Evolutionary conservation across 768 basidiomycete genomes (phyloP).

Genomic region (Lentinula guzmanii): DNA sequence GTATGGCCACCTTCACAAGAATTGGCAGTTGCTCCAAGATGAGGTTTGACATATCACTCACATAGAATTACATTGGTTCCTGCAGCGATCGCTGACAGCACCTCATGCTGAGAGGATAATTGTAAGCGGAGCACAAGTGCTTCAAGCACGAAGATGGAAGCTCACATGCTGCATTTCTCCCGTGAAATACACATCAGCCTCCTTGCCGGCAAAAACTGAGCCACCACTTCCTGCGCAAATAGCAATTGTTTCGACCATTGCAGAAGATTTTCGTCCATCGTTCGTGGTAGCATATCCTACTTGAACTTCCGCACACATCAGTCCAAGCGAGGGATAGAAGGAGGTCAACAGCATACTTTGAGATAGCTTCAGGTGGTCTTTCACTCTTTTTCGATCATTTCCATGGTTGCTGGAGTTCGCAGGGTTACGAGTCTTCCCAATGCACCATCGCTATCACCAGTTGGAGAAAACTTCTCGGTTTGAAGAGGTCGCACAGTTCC

Average conservation of each 20-base stretch:
- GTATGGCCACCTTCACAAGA: slow-evolving; percentile 73
- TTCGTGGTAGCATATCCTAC: slow-evolving; percentile 45
- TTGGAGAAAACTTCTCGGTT: slow-evolving; percentile 32
- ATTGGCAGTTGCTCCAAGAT: not conserved
- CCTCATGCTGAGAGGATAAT: slow-evolving; percentile 60
- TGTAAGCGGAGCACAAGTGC: not conserved
- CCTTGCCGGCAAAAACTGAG: slow-evolving; percentile 61
- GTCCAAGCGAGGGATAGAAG: slow-evolving; percentile 8
- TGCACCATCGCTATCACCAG: slow-evolving; percentile 42
- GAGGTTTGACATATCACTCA: slow-evolving; percentile 28
- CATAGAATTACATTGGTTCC: slow-evolving; percentile 83
- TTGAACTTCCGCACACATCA: slow-evolving; percentile 44
- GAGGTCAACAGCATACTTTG: slow-evolving; percentile 40
- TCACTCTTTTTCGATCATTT: slow-evolving; percentile 64
- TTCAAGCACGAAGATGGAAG: slow-evolving; percentile 3
- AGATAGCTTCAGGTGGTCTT: slow-evolving; percentile 53
- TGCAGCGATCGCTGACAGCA: slow-evolving; percentile 71
- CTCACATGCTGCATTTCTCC: slow-evolving; percentile 90
- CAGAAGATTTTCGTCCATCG: slow-evolving; percentile 15
- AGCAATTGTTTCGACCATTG: slow-evolving; percentile 58
- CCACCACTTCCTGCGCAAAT: slow-evolving; percentile 91
- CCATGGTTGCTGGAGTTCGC: slow-evolving; percentile 48
- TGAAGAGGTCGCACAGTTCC: slow-evolving; percentile 28
- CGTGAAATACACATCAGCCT: slow-evolving; percentile 86
- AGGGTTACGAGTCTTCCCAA: slow-evolving; percentile 68